Conservation (phyloP, 2,329 filamentous ascomycete genomes). For the Ophiosphaerella herpotricha region DNA sequence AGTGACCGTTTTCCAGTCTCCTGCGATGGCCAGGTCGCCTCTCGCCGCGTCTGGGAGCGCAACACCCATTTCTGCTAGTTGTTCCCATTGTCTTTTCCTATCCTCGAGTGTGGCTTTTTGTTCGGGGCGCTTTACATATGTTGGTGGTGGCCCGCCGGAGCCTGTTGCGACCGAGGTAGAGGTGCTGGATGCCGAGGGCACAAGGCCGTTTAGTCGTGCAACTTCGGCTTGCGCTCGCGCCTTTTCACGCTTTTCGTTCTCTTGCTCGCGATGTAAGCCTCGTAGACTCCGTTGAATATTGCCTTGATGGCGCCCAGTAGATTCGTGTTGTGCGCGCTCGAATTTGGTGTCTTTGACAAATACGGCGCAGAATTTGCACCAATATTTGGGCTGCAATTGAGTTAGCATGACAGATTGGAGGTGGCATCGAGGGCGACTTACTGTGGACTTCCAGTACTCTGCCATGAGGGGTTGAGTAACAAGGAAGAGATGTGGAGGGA, state of each 20-base stretch:
- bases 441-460: slow-evolving; percentile 97
- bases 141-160: slow-evolving; percentile 25
- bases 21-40: slow-evolving; percentile 81
- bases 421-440: slow-evolving; percentile 38
- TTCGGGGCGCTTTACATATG: slow-evolving; percentile 39
- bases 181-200: slow-evolving; percentile 53
- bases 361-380: slow-evolving; percentile 94
- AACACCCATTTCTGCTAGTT: slow-evolving; percentile 86
- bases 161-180: slow-evolving; percentile 38
- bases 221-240: slow-evolving; percentile 83
- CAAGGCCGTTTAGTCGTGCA: slow-evolving; percentile 79
- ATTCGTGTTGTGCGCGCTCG: slow-evolving; percentile 87
- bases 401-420: slow-evolving; percentile 8
- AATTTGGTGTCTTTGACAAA: slow-evolving; percentile 92
- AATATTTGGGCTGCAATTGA: slow-evolving; percentile 72
- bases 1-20: slow-evolving; percentile 79
- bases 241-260: slow-evolving; percentile 78
- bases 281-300: slow-evolving; percentile 87
- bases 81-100: slow-evolving; percentile 80
- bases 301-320: slow-evolving; percentile 81
- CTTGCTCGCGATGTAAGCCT: slow-evolving; percentile 83
- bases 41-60: slow-evolving; percentile 79
- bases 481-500: neutral
- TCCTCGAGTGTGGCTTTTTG: slow-evolving; percentile 64
- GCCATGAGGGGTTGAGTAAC: slow-evolving; percentile 65